Percentiles rank a stretch among this genome's conserved stretches.
phyloP scores from a whole-genome alignment of 2,329 filamentous ascomycete species.

The Aureobasidium melanogenum region DNA sequence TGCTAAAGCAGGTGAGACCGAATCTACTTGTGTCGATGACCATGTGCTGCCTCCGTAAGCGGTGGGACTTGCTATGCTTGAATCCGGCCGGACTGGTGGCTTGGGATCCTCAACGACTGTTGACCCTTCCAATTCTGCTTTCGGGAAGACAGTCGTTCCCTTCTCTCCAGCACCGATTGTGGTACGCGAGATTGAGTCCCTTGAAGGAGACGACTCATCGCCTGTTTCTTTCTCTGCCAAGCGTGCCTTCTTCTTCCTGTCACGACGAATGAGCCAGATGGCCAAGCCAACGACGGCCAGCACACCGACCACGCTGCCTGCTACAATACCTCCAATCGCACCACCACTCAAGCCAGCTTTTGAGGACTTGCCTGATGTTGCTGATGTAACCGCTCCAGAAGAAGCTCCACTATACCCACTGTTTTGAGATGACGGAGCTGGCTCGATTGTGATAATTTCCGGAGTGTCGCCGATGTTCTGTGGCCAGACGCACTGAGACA shows the following conservation, averaged over 20 bases:
- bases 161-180: constrained; percentile 4
- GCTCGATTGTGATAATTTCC: constrained; percentile 22
- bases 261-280: constrained; percentile 25
- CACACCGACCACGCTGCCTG: constrained; percentile 28
- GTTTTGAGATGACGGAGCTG: constrained; percentile 7
- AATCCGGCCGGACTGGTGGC: constrained; percentile 4
- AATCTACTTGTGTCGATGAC: constrained; percentile 8
- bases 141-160: constrained; percentile 29
- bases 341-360: constrained; percentile 24
- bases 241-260: constrained; percentile 4
- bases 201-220: constrained; percentile 8
- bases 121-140: constrained; percentile 35
- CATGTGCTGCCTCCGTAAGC: constrained; percentile 13
- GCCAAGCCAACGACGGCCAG: constrained; percentile 20
- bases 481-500: constrained; percentile 30
- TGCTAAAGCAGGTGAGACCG: neutral
- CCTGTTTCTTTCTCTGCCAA: constrained; percentile 9
- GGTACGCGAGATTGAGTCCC: constrained; percentile 3
- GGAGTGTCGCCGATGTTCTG: constrained; percentile 16
- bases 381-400: neutral
- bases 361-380: neutral
- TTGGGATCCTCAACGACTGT: constrained; percentile 15
- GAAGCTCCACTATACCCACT: neutral
- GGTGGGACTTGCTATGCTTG: constrained; percentile 8
- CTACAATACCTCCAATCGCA: constrained; percentile 36